phyloP scores from a whole-genome alignment of 2,329 filamentous ascomycete genomes.

The Aspergillus sclerotialis region DNA sequence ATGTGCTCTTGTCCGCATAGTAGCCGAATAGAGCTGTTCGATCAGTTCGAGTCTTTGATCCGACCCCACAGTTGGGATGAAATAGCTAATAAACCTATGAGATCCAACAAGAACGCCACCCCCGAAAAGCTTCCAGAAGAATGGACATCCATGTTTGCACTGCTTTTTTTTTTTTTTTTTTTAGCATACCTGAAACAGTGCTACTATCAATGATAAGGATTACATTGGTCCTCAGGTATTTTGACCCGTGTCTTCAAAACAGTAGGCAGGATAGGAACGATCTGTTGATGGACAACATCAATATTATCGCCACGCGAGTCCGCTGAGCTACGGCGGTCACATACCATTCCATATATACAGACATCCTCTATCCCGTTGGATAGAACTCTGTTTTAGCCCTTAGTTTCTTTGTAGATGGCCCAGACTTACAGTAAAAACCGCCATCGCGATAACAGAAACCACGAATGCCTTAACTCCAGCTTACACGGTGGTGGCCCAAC shows the following conservation, averaged over 20 bases:
- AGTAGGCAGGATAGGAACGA: constrained; percentile 66
- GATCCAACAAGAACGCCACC: constrained; percentile 52
- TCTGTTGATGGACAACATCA: too few species aligned
- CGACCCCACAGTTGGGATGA: too few species aligned
- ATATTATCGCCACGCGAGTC: too few species aligned
- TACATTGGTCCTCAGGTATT: constrained; percentile 36
- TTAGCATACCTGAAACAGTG: too few species aligned
- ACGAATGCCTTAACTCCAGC: constrained; percentile 30
- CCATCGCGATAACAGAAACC: constrained; percentile 30
- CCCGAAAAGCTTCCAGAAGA: constrained; percentile 63
- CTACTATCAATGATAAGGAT: too few species aligned
- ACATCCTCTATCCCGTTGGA: constrained; percentile 23
- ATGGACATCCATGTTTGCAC: constrained; percentile 66
- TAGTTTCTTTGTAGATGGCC: too few species aligned
- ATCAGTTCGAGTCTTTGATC: not conserved
- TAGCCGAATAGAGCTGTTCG: constrained; percentile 21
- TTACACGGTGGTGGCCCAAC: constrained; percentile 12
- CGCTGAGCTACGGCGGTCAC: too few species aligned
- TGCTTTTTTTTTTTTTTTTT: constrained; percentile 2
- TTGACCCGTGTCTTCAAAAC: constrained; percentile 39
- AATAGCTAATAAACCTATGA: constrained; percentile 14
- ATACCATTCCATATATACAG: constrained; percentile 34
- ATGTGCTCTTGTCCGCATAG: constrained; percentile 47
- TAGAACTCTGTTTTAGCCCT: not conserved
- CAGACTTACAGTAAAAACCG: constrained; percentile 36